Conservation (phyloP, 768 basidiomycete genomes). For the Fomitopsis serialis region DNA sequence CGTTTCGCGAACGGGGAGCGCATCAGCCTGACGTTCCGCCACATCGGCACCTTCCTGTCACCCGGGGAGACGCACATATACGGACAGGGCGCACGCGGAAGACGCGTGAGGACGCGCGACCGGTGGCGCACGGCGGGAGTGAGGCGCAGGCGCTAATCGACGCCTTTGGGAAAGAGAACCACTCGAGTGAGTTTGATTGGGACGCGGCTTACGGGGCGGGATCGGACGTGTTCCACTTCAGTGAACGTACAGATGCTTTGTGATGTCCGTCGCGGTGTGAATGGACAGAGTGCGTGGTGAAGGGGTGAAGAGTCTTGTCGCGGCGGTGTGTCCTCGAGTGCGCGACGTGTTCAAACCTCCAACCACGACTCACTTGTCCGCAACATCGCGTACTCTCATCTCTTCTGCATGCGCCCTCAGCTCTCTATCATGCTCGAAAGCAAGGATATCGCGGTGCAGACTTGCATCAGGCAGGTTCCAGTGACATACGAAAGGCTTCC, state of each 20-base stretch:
- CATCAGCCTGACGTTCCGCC: constrained; percentile 76
- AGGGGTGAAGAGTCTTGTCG: too few relatives aligned
- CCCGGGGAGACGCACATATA: constrained; percentile 49
- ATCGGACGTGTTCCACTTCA: constrained; percentile 58
- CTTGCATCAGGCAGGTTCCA: constrained; percentile 7
- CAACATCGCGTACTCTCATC: neutral
- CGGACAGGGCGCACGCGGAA: constrained; percentile 72
- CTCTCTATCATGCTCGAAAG: neutral
- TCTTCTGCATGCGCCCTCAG: neutral
- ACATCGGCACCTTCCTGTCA: constrained; percentile 71
- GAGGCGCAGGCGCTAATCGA: constrained; percentile 46
- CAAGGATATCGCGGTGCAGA: constrained; percentile 6
- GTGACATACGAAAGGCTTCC: constrained; percentile 14
- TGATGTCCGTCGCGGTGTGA: too few relatives aligned
- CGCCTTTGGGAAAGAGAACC: constrained; percentile 75
- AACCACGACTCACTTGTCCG: too few relatives aligned
- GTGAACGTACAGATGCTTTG: neutral
- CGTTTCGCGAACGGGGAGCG: constrained; percentile 51
- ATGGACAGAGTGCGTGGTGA: too few relatives aligned
- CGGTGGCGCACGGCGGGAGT: constrained; percentile 47
- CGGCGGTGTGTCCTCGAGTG: too few relatives aligned
- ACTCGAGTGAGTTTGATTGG: constrained; percentile 68
- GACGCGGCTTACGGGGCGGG: constrained; percentile 58
- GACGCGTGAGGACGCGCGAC: constrained; percentile 43
- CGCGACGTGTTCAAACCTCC: too few relatives aligned